These are phyloP conservation scores for Heterobasidion parviporum DNA, from an alignment of 1,284 basidiomycete species.

Conservation along the genomic window DNA sequence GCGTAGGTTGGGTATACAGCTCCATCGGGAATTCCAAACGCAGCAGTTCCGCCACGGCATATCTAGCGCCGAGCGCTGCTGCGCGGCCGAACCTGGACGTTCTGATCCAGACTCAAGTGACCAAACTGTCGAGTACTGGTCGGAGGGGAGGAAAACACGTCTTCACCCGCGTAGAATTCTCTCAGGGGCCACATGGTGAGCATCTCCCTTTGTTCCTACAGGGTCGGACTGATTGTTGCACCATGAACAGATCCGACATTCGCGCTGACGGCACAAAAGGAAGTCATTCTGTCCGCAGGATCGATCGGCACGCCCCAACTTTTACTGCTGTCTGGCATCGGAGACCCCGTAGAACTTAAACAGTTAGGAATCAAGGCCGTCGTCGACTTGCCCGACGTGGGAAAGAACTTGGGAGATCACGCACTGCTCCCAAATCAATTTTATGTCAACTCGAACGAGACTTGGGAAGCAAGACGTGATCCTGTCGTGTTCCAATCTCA, in stretches of 20 bases:
- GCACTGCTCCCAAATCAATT: conserved; percentile 10
- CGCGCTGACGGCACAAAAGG: conserved; percentile 23
- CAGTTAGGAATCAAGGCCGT: conserved; percentile 20
- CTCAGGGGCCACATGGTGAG: conserved; percentile 4
- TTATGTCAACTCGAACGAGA: conserved; percentile 10
- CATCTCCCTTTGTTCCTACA: background rate
- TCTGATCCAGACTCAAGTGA: conserved; percentile 31
- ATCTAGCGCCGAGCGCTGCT: conserved; percentile 22
- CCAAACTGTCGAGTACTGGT: conserved; percentile 23
- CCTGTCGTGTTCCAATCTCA: conserved; percentile 5
- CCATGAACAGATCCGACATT: background rate
- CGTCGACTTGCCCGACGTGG: conserved; percentile 26
- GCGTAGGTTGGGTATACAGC: conserved; percentile 26
- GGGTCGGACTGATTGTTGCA: background rate
- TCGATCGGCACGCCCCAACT: conserved; percentile 33
- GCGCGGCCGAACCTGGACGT: conserved; percentile 32
- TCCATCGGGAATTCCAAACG: conserved; percentile 23
- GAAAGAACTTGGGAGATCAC: conserved; percentile 27
- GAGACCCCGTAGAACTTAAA: conserved; percentile 19
- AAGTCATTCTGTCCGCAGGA: conserved; percentile 38
- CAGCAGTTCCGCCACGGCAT: conserved; percentile 28
- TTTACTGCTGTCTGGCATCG: conserved; percentile 38
- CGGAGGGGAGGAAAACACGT: conserved; percentile 10
- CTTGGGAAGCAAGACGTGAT: conserved; percentile 11
- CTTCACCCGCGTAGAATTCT: conserved; percentile 25